Base-by-base conservation (phyloP, 73 alveolate species). In the Paramecium tetraurelia region DNA sequence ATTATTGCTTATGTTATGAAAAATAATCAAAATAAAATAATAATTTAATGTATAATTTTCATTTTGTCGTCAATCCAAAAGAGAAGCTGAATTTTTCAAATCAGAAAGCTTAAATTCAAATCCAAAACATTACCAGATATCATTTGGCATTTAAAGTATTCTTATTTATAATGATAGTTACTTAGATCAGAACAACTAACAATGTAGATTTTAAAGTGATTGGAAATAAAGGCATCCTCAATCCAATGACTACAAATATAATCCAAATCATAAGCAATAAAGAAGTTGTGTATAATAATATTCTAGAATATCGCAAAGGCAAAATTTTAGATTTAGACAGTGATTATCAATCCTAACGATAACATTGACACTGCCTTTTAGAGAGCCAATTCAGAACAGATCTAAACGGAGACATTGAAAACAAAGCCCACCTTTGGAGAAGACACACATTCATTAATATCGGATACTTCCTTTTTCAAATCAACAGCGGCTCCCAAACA, bases 121-220 rank as follows among this genome's bases (percentile, higher is more conserved):
- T 59, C 24, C 18, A 33, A 59, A 59, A 59, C 24, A 59, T 59
- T 12, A 59, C 83, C 24, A 29, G 46, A 29, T n/a, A 21, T 29
- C 83, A 59, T 59, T 22, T 59, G 14, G 83, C 83, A 20, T 59
- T 59, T 33, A 59, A 59, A 59, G 83, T 59, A 59, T 4, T 29
- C 43, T 59, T 20, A 11, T 10, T 59, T 29, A 1, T 29, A 50
- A 50, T 50, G 16, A 50, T 50, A 50, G 68, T 24, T 20, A 22
- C 44, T 59, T 59, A 59, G 83, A 59, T 59, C 5, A 59, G 84
- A 33, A 63, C 84, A 63, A 63, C 84, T 2, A 63, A 63, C 84
- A 63, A 63, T 63, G 21, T 14, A 6, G 84, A 63, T 63, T 63
- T 63, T 63, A 63, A 63, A 33, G 84, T 63, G 41, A 33, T 63